A percentile compares a stretch with the other conserved stretches of the same genome.
These are phyloP conservation scores for Gypsophila paniculata DNA, from an alignment of 179 eudicot genomes.

Conservation along the genomic window DNA sequence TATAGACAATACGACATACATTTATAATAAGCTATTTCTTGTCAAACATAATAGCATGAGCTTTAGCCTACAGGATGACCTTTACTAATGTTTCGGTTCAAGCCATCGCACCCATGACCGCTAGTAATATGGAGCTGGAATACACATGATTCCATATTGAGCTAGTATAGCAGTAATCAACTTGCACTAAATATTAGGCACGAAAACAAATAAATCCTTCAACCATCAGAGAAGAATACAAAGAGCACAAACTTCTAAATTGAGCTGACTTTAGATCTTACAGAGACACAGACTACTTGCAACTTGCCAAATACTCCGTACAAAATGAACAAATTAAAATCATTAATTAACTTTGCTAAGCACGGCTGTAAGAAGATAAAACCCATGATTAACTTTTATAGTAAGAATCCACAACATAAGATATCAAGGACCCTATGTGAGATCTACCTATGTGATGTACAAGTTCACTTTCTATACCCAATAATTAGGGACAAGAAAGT, in stretches of 20 bases:
- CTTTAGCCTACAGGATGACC: too few species aligned
- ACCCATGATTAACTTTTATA: neutral
- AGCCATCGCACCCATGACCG: neutral
- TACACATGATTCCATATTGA: neutral
- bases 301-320: neutral
- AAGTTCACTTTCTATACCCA: slow-evolving; percentile 5
- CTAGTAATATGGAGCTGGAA: neutral
- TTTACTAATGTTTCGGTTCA: neutral
- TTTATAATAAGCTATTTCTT: neutral
- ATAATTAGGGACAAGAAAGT: neutral
- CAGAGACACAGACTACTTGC: neutral
- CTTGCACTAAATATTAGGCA: neutral
- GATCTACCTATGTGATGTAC: slow-evolving; percentile 4
- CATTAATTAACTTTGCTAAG: neutral
- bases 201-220: neutral
- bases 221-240: neutral
- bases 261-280: neutral
- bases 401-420: neutral
- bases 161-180: neutral
- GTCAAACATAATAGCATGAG: neutral
- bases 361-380: neutral
- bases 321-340: too few species aligned
- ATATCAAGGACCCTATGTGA: neutral
- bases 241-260: neutral
- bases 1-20: neutral